phyloP scores from a whole-genome alignment of 1,139 yeast species.

The Candida tropicalis region DNA sequence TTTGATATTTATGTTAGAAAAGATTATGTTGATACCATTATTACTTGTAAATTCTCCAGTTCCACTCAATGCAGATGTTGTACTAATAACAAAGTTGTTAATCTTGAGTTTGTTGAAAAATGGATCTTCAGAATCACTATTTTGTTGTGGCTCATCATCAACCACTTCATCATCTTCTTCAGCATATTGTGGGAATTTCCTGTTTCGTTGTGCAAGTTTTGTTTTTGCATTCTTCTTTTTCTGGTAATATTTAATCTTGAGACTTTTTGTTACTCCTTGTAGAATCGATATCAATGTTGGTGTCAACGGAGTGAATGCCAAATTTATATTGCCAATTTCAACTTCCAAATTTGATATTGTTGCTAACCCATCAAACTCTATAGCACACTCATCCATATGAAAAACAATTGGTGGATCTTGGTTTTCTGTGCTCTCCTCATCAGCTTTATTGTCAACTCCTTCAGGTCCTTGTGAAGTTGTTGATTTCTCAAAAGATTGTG shows the following conservation, averaged over 20 bases:
- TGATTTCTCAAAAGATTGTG: slow-evolving; percentile 37
- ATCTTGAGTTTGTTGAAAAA: slow-evolving; percentile 39
- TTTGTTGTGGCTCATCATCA: slow-evolving; percentile 17
- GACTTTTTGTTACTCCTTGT: slow-evolving; percentile 33
- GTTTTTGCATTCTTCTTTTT: slow-evolving; percentile 22
- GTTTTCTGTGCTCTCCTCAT: slow-evolving; percentile 5
- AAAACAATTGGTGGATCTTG: slow-evolving; percentile 23
- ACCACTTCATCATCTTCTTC: slow-evolving; percentile 20
- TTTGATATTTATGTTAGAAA: slow-evolving; percentile 38
- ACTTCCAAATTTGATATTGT: slow-evolving; percentile 49
- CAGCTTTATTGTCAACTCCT: slow-evolving; percentile 13
- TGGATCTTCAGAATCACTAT: slow-evolving; percentile 16
- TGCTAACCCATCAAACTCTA: slow-evolving; percentile 56
- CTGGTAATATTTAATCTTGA: slow-evolving; percentile 37
- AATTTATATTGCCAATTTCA: slow-evolving; percentile 44
- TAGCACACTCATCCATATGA: slow-evolving; percentile 36
- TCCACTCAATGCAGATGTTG: slow-evolving; percentile 45
- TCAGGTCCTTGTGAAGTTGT: slow-evolving; percentile 12
- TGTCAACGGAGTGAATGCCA: slow-evolving; percentile 43
- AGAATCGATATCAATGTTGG: slow-evolving; percentile 38
- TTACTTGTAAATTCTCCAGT: slow-evolving; percentile 42
- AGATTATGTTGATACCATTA: slow-evolving; percentile 28
- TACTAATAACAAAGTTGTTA: slow-evolving; percentile 35
- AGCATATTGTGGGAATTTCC: slow-evolving; percentile 35
- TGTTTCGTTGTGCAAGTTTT: slow-evolving; percentile 12